A percentile compares a stretch with the other conserved stretches of the same genome.
phyloP scores from a whole-genome alignment of 2,329 filamentous ascomycete species.

The Spiromastix sp. region DNA sequence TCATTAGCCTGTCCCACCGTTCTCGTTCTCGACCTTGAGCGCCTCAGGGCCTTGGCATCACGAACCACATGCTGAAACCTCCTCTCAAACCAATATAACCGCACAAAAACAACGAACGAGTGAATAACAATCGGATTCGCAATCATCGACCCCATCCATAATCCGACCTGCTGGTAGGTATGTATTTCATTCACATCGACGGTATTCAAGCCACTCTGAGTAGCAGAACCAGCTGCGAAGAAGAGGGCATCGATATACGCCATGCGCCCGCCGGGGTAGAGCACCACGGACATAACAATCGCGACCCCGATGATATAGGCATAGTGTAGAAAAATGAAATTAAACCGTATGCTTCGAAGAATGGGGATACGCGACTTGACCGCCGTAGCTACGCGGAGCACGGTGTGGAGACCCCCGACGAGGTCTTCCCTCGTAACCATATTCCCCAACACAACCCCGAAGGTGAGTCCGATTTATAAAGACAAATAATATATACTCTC shows the following conservation, averaged over 20 bases:
- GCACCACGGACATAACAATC: constrained; percentile 63
- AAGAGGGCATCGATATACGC: constrained; percentile 80
- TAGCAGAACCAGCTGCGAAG: constrained; percentile 75
- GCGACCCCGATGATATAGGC: constrained; percentile 67
- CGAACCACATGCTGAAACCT: constrained; percentile 75
- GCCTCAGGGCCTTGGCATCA: constrained; percentile 58
- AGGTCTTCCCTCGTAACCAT: too few species aligned
- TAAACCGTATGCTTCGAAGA: constrained; percentile 27
- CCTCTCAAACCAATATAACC: constrained; percentile 97
- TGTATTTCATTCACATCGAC: constrained; percentile 54
- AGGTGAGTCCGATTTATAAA: too few species aligned
- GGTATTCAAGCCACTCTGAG: constrained; percentile 88
- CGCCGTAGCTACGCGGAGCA: too few species aligned
- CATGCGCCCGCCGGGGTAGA: constrained; percentile 58
- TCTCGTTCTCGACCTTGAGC: constrained; percentile 51
- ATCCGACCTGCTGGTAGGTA: constrained; percentile 62
- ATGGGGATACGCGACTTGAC: constrained; percentile 27
- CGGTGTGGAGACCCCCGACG: too few species aligned
- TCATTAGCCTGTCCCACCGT: constrained; percentile 34
- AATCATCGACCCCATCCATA: constrained; percentile 62
- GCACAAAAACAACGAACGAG: constrained; percentile 77
- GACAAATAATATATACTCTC: too few species aligned
- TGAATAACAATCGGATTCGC: constrained; percentile 79
- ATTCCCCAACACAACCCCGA: too few species aligned
- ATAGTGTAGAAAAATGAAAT: constrained; percentile 44